Conservation (phyloP, 352 stramenopile genomes). For the Hyaloperonospora brassicae region DNA sequence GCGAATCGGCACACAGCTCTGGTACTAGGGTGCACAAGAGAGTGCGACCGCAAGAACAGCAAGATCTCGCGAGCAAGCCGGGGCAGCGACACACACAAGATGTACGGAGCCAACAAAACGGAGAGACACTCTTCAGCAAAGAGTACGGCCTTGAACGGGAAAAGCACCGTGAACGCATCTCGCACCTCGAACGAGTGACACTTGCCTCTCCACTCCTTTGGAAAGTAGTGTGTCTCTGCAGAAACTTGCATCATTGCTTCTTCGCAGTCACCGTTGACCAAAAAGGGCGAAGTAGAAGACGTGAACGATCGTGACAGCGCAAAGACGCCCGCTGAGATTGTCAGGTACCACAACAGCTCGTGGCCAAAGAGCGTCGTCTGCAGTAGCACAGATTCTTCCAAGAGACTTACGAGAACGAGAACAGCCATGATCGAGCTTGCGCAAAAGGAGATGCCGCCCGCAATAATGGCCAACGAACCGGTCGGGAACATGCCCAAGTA, state of each 20-base stretch:
- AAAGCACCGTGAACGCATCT: constrained; percentile 85
- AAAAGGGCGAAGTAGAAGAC: constrained; percentile 54
- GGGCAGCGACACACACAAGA: constrained; percentile 93
- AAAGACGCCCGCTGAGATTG: constrained; percentile 82
- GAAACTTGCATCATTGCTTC: constrained; percentile 80
- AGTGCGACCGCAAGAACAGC: constrained; percentile 91
- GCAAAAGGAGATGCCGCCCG: constrained; percentile 91
- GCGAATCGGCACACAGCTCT: constrained; percentile 92
- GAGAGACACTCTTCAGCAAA: constrained; percentile 91
- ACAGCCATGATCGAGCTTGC: constrained; percentile 93
- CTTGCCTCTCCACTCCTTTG: constrained; percentile 87
- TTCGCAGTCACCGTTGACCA: constrained; percentile 73
- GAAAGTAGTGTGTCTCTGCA: constrained; percentile 94
- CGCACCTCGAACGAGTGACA: constrained; percentile 84
- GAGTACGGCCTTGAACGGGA: constrained; percentile 92
- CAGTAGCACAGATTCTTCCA: constrained; percentile 92
- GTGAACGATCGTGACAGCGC: constrained; percentile 74
- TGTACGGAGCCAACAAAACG: constrained; percentile 92
- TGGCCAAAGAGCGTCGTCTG: constrained; percentile 91
- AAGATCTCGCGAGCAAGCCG: constrained; percentile 85
- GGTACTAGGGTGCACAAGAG: constrained; percentile 86
- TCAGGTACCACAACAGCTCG: constrained; percentile 97
- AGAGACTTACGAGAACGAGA: constrained; percentile 88
- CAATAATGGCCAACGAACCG: constrained; percentile 84
- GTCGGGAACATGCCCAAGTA: constrained; percentile 94